Evolutionary conservation across 2,329 filamentous ascomycete species (phyloP).

Genomic region (Sporothrix curviconia): DNA sequence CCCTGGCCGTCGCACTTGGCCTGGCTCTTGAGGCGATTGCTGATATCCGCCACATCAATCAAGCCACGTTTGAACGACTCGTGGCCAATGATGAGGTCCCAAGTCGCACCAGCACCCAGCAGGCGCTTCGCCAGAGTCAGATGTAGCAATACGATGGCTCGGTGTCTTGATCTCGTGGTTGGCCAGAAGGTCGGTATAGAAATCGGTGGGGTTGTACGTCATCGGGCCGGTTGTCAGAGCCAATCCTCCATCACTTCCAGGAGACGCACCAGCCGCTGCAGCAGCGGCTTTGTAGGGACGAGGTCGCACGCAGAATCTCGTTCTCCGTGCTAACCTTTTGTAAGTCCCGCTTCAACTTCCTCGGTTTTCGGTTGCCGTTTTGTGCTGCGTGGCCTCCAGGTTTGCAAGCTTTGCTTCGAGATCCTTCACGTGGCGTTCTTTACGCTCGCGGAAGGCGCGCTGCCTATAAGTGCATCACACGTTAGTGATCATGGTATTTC

Average conservation of each 20-base stretch:
- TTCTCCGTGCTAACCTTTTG: constrained; percentile 85
- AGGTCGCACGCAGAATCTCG: constrained; percentile 81
- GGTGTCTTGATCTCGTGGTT: constrained; percentile 57
- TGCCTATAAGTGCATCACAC: constrained; percentile 50
- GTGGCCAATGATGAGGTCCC: constrained; percentile 83
- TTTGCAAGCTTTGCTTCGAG: constrained; percentile 77
- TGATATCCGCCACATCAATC: constrained; percentile 76
- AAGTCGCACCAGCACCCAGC: constrained; percentile 70
- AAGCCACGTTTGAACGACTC: constrained; percentile 68
- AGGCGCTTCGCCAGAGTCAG: constrained; percentile 61
- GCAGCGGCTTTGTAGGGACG: constrained; percentile 32
- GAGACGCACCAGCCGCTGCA: constrained; percentile 29
- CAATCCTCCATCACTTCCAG: constrained; percentile 38
- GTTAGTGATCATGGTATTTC: no score
- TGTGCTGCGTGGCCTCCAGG: constrained; percentile 67
- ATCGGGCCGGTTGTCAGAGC: constrained; percentile 59
- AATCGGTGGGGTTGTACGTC: constrained; percentile 65
- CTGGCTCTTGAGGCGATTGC: constrained; percentile 65
- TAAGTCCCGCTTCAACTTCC: constrained; percentile 75
- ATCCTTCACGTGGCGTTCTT: constrained; percentile 85
- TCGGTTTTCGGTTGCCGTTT: constrained; percentile 75
- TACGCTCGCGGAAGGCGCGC: constrained; percentile 91
- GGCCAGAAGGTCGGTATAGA: constrained; percentile 57
- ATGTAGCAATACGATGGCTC: constrained; percentile 62
- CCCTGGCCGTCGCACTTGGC: constrained; percentile 82